Evolutionary conservation across 1,284 basidiomycete genomes (phyloP).

Genomic region (Pseudozyma flocculosa): DNA sequence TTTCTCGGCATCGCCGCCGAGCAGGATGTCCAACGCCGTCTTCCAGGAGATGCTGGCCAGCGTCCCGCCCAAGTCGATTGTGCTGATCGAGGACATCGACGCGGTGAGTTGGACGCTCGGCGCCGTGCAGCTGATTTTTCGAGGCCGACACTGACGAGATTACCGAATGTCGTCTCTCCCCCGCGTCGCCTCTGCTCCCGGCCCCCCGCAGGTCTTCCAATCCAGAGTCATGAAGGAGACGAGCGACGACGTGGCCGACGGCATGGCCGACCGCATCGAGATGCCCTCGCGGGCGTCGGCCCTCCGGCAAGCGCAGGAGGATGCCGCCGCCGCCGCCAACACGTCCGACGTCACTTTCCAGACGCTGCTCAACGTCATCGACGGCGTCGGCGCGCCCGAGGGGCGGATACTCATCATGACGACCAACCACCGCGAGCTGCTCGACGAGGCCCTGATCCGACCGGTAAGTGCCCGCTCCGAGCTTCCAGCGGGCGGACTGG

Average conservation of each 20-base stretch:
- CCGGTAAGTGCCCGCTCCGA: not conserved
- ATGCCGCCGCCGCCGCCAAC: not conserved
- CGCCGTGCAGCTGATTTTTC: too few relatives aligned
- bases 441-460: slow-evolving; percentile 12
- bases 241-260: too few relatives aligned
- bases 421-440: slow-evolving; percentile 9
- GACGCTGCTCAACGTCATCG: slow-evolving; percentile 14
- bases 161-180: too few relatives aligned
- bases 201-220: too few relatives aligned
- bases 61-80: slow-evolving; percentile 70
- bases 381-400: slow-evolving; percentile 12
- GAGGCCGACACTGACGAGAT: too few relatives aligned
- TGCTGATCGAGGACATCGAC: slow-evolving; percentile 71
- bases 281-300: too few relatives aligned
- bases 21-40: slow-evolving; percentile 68
- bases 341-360: slow-evolving; percentile 2
- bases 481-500: too few relatives aligned
- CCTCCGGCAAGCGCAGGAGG: too few relatives aligned
- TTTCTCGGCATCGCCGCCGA: too few relatives aligned
- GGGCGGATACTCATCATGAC: slow-evolving; percentile 9
- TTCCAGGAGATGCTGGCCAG: slow-evolving; percentile 67
- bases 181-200: too few relatives aligned
- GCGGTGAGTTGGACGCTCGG: slow-evolving; percentile 1
- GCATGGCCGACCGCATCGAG: too few relatives aligned
- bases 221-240: too few relatives aligned